Base-by-base conservation (phyloP, 208 protist genomes). In the Wallacemonas rigidus region DNA sequence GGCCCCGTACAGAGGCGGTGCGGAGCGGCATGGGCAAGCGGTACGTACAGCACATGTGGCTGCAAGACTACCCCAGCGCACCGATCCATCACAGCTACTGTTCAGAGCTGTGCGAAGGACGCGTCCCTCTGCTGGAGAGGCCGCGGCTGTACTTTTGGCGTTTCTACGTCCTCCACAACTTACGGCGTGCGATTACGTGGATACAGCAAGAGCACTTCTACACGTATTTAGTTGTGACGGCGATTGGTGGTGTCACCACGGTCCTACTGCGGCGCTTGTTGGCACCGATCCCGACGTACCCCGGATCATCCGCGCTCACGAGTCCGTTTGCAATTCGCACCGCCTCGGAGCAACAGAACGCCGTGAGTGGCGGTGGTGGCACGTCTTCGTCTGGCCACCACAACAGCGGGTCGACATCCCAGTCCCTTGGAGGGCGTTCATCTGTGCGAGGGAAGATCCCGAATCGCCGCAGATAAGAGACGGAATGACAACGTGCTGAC, bases 401-500 rank as follows among this genome's bases (percentile, higher is more conserved):
- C 45, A 50, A 50, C 45, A 50, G 45, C 12, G 45, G 45, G 8
- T 6, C 45, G 45, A 12, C 45, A 12, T 14, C 45, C 45, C 45
- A 50, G 8, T 50, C 45, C 45, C 12, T 12, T 12, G 45, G 45
- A 50, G 8, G 45, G 26, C 40, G 58, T 17, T 56, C 36, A 8
- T 38, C 39, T 67, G 65, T 17, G 11, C 36, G 45, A 74, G 45
- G 45, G 45, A 50, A 50, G 12, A 50, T 12, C 45, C 12, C 45
- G 45, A 50, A 12, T 50, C 45, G 45, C 12, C 45, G 45, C 2
- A 17, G 17, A 74, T 39, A 55, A 64, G 47, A 40, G 60, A 63
- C 43, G 57, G 67, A 68, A 71, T 40, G 44, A 48, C 56, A 57
- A 68, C 2, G 6, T 57, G 7, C 45, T 58, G 7, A 55, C 9